Evolutionary conservation across 176 grass and related monocot species (phyloP), one percentile per base, ranked within the genome.

Genomic region (Oryza punctata): DNA sequence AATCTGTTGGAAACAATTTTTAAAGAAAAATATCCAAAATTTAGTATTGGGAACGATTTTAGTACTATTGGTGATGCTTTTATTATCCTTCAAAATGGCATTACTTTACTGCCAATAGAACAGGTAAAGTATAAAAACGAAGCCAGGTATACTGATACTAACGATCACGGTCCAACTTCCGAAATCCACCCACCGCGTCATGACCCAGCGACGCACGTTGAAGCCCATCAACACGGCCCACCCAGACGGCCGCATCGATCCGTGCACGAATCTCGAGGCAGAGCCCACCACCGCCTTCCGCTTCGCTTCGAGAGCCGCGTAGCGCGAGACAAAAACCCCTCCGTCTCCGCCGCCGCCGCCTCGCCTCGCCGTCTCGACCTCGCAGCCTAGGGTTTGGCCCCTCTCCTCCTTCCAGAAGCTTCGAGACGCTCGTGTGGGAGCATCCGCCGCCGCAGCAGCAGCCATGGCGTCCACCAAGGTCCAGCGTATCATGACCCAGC

Each of bases 401-500:
- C 38, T 63, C 70, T 45, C 7, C 11, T 10, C 57, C 23, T 16
- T 72, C 57, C 74, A 70, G 54, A 78, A 78, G 57, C 82, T 75
- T 84, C 87, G 3, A 71, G 75, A 77, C 29, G 27, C 78, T 27
- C n/a, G 26, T 37, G 65, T 30, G 40, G 33, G 63, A 40, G 73
- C 37, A 57, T 57, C 50, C n/a, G 16, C 59, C 32, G 40, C 68
- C 52, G 67, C 64, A 2, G 50, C 27, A 38, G 76, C 79, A 83
- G 84, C 91, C 87, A 99, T 99, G 96, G 97, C 97, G 85, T 99
- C 97, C 67, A 96, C 97, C 35, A 99, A 99, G 78, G 97, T 99
- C 30, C 97, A 96, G 83, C 88, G 93, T 82, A 99, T 94, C 54
- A 99, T 99, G 97, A 96, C 93, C 83, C 97, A 99, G 85, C 93